Conservation (phyloP, 1,284 basidiomycete genomes). For the Microbotryum scabiosae region DNA sequence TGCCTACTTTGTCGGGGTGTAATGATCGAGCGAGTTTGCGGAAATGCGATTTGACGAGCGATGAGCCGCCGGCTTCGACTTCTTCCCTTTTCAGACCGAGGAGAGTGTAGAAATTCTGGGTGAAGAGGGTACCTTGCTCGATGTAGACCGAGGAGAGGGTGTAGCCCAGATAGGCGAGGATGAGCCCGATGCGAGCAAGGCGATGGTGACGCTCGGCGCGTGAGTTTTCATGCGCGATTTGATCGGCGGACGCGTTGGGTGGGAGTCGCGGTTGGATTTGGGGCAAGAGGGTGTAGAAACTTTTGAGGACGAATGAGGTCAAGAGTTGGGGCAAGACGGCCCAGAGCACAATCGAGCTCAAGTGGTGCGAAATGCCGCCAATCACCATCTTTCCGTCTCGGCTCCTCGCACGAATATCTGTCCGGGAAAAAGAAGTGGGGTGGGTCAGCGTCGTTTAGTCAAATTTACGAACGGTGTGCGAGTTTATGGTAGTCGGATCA, state of each 20-base stretch:
- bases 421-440: no score
- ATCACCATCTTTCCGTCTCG: not conserved
- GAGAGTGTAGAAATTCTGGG: slow-evolving; percentile 28
- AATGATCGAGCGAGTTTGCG: slow-evolving; percentile 23
- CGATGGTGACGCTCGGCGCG: slow-evolving; percentile 9
- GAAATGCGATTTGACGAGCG: slow-evolving; percentile 24
- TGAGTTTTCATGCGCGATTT: slow-evolving; percentile 6
- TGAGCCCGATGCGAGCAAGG: slow-evolving; percentile 17
- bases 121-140: not conserved
- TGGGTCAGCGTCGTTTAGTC: no score
- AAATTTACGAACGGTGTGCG: no score
- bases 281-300: slow-evolving; percentile 20
- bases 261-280: slow-evolving; percentile 12
- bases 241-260: slow-evolving; percentile 1
- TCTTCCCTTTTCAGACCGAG: slow-evolving; percentile 19
- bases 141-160: slow-evolving; percentile 13
- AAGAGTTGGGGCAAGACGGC: slow-evolving; percentile 18
- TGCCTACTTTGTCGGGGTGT: slow-evolving; percentile 32
- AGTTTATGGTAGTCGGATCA: no score
- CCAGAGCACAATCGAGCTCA: slow-evolving; percentile 22
- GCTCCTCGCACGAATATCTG: no score
- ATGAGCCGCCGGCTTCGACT: slow-evolving; percentile 11
- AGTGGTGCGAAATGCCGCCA: slow-evolving; percentile 4
- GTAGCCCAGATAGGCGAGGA: slow-evolving; percentile 20
- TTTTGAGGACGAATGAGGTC: slow-evolving; percentile 14